Evolutionary conservation across 2,329 filamentous ascomycete species (phyloP).

Genomic region (Pestalotiopsis sp.): DNA sequence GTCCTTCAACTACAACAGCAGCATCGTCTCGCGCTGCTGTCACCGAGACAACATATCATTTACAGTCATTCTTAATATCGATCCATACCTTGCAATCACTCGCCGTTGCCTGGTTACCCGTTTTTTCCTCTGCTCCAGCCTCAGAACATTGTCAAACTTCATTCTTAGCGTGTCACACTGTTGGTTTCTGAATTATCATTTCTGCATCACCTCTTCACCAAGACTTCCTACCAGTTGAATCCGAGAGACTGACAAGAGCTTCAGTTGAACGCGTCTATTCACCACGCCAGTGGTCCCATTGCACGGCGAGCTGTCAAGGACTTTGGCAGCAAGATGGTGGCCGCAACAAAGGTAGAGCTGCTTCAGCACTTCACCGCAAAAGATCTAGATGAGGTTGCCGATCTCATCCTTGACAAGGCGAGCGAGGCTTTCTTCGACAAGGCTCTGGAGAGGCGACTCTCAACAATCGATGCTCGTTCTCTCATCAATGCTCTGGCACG

Average conservation of each 20-base stretch:
- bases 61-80: background rate
- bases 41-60: background rate
- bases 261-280: conserved; percentile 53
- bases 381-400: conserved; percentile 49
- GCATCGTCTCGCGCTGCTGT: background rate
- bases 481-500: conserved; percentile 60
- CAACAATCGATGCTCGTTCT: conserved; percentile 55
- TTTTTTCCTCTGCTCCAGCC: background rate
- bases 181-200: background rate
- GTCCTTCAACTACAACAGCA: background rate
- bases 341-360: conserved; percentile 43
- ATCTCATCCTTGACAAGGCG: conserved; percentile 46
- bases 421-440: conserved; percentile 55
- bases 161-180: too few relatives aligned
- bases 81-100: background rate
- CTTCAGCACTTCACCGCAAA: conserved; percentile 39
- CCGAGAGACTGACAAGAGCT: conserved; percentile 4
- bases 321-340: conserved; percentile 48
- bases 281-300: conserved; percentile 42
- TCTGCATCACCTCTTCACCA: background rate
- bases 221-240: background rate
- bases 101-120: background rate
- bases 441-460: conserved; percentile 53
- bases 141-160: background rate
- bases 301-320: conserved; percentile 43